These are phyloP conservation scores for Westerdykella aurantiaca DNA, from an alignment of 2,329 filamentous ascomycete genomes.

Conservation along the genomic window DNA sequence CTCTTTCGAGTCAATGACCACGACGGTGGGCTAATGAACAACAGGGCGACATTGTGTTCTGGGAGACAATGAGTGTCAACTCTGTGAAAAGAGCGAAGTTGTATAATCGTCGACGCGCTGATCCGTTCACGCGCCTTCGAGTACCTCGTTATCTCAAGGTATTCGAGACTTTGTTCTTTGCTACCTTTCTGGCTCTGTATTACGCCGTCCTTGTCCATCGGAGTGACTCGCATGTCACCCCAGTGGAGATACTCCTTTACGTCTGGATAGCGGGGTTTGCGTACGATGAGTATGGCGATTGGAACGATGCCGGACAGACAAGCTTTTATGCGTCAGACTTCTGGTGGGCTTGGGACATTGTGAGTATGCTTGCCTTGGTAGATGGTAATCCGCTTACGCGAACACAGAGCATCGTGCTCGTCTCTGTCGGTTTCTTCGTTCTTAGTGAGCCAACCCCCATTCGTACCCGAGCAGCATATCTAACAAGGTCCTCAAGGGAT, in stretches of 20 bases:
- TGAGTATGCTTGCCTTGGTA: conserved; percentile 3
- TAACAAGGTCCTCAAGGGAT: conserved; percentile 46
- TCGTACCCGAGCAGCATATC: not conserved
- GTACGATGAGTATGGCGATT: conserved; percentile 71
- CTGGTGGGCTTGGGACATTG: conserved; percentile 47
- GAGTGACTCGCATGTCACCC: conserved; percentile 59
- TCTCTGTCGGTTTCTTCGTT: conserved; percentile 64
- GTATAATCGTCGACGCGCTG: conserved; percentile 54
- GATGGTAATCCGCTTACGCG: conserved; percentile 2
- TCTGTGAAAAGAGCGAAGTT: conserved; percentile 70
- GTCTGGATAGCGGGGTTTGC: conserved; percentile 83
- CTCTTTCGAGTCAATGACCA: not conserved
- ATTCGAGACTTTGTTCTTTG: conserved; percentile 78
- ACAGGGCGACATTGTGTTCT: conserved; percentile 78
- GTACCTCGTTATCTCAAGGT: conserved; percentile 81
- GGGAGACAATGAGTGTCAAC: conserved; percentile 69
- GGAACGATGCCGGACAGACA: conserved; percentile 73
- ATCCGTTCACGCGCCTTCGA: conserved; percentile 50
- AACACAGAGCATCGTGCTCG: conserved; percentile 58
- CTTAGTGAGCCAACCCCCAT: conserved; percentile 52
- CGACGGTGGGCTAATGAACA: not conserved
- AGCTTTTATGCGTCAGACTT: conserved; percentile 49
- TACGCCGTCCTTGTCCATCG: conserved; percentile 78
- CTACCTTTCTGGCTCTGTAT: conserved; percentile 70
- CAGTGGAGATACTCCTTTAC: conserved; percentile 67